These are phyloP conservation scores for Solanum phureja DNA, from an alignment of 257 asterid species.

Conservation along the genomic window DNA sequence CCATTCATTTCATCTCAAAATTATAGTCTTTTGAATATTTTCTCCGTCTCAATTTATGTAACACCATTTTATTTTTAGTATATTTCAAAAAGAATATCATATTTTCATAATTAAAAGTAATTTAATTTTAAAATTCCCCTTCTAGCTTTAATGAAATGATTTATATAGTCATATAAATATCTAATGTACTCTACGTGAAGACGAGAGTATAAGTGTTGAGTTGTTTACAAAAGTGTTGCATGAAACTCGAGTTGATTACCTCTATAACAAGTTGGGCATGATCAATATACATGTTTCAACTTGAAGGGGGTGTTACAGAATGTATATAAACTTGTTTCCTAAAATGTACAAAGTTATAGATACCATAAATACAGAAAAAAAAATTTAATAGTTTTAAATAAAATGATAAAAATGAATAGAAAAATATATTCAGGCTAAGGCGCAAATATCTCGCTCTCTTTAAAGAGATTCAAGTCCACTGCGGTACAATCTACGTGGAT, in stretches of 20 bases:
- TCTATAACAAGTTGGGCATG: neutral
- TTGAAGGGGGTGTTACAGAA: neutral
- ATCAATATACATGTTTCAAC: neutral
- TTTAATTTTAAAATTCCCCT: neutral
- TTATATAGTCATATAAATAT: neutral
- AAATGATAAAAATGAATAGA: neutral
- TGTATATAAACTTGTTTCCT: neutral
- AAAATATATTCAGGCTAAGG: neutral
- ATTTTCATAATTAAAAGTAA: neutral
- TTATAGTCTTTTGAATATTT: neutral
- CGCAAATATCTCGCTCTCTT: accelerated
- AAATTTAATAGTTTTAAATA: too few species aligned
- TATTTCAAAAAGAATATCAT: neutral
- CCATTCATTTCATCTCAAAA: neutral
- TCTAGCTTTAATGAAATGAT: neutral
- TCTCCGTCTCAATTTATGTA: neutral
- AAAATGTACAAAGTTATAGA: neutral
- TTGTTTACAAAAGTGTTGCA: neutral
- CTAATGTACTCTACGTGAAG: neutral
- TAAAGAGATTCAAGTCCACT: neutral
- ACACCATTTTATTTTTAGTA: neutral
- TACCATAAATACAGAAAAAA: neutral
- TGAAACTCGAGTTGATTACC: neutral
- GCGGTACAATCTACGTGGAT: too few species aligned
- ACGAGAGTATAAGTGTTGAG: neutral